These are phyloP conservation scores for Leptographium galeiforme DNA, from an alignment of 2,329 filamentous ascomycete genomes.

Conservation along the genomic window DNA sequence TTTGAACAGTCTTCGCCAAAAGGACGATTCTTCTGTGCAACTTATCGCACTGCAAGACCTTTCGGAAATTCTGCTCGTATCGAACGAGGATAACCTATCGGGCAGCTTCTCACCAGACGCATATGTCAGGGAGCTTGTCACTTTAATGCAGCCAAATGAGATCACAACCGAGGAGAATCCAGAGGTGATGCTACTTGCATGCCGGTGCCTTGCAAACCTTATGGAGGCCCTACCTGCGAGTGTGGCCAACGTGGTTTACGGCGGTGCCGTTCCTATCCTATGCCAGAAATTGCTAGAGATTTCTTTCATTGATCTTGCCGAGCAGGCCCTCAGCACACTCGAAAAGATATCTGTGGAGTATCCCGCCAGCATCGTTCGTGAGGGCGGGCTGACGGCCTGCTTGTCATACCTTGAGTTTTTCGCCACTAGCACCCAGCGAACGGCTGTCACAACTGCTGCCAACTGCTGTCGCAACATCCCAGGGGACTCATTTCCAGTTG, in stretches of 20 bases:
- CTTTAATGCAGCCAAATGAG: constrained; percentile 82
- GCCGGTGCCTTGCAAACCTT: constrained; percentile 86
- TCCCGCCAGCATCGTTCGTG: constrained; percentile 84
- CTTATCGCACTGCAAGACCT: constrained; percentile 86
- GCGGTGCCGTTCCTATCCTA: constrained; percentile 85
- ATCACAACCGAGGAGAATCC: constrained; percentile 75
- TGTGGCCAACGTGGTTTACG: constrained; percentile 91
- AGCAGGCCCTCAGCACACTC: constrained; percentile 89
- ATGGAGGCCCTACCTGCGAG: constrained; percentile 95
- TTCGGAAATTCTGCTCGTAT: constrained; percentile 84
- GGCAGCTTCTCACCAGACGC: constrained; percentile 90
- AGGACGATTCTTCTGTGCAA: constrained; percentile 77
- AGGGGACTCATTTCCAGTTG: constrained; percentile 80
- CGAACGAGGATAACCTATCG: constrained; percentile 90
- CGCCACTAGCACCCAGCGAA: constrained; percentile 89
- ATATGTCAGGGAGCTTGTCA: constrained; percentile 88
- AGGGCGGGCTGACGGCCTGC: constrained; percentile 91
- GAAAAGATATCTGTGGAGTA: constrained; percentile 98
- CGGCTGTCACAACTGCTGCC: constrained; percentile 90
- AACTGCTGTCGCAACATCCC: constrained; percentile 97
- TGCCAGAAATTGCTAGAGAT: constrained; percentile 95
- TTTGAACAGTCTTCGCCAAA: constrained; percentile 61
- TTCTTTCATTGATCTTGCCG: constrained; percentile 90
- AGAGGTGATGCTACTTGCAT: constrained; percentile 93
- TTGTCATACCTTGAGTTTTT: constrained; percentile 96